Evolutionary conservation across 2,329 filamentous ascomycete genomes (phyloP).

Genomic region (Fusarium tuaranense): DNA sequence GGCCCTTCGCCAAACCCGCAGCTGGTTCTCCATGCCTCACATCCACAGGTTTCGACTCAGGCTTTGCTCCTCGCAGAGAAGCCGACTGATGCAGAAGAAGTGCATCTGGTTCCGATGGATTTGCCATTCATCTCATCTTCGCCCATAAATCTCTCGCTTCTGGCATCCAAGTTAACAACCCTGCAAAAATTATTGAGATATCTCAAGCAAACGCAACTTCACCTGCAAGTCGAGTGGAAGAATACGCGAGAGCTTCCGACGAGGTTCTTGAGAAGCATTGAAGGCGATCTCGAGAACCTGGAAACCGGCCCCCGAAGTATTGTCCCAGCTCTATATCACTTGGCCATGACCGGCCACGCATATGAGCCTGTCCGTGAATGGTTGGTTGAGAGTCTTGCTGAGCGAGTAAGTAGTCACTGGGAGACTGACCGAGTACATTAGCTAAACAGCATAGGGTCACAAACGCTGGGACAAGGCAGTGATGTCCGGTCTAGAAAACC

Average conservation of each 20-base stretch:
- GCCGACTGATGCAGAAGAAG: conserved; percentile 45
- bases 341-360: conserved; percentile 86
- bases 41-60: conserved; percentile 81
- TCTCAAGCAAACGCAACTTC: conserved; percentile 81
- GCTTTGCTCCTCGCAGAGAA: conserved; percentile 70
- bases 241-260: conserved; percentile 82
- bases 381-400: conserved; percentile 84
- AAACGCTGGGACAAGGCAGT: conserved; percentile 96
- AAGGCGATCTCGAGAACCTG: conserved; percentile 76
- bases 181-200: conserved; percentile 90
- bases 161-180: conserved; percentile 88
- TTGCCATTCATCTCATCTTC: conserved; percentile 84
- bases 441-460: conserved; percentile 71
- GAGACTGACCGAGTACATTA: conserved; percentile 25
- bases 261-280: conserved; percentile 82
- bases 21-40: conserved; percentile 73
- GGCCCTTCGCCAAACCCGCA: conserved; percentile 42
- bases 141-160: conserved; percentile 82
- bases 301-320: conserved; percentile 71
- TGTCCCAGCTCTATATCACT: conserved; percentile 83
- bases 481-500: conserved; percentile 78
- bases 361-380: conserved; percentile 84
- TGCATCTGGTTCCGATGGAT: conserved; percentile 79
- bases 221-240: conserved; percentile 86
- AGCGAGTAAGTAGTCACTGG: conserved; percentile 68